phyloP scores from a whole-genome alignment of 306 rosid genomes.

The Malus fusca region DNA sequence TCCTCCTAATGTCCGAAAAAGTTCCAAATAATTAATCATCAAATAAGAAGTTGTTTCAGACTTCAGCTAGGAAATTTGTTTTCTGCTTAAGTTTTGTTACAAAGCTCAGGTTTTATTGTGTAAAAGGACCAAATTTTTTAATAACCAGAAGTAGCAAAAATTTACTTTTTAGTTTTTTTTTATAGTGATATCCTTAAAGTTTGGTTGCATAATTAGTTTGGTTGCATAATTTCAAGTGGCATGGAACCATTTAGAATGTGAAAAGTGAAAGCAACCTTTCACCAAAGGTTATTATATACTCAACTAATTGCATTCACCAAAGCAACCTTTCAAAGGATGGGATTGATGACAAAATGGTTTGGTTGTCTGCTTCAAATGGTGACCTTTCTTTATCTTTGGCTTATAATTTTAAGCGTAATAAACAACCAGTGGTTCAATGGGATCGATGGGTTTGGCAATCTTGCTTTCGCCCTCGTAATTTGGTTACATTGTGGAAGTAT shows the following conservation, averaged over 20 bases:
- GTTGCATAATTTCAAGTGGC: not conserved
- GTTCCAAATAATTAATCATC: constrained; percentile 12
- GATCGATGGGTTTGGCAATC: too few relatives aligned
- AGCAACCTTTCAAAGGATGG: too few relatives aligned
- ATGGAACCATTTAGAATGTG: not conserved
- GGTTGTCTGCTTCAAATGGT: too few relatives aligned
- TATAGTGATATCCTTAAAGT: not conserved
- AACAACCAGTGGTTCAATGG: too few relatives aligned
- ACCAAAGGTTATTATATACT: too few relatives aligned
- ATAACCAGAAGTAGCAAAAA: not conserved
- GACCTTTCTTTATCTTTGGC: too few relatives aligned
- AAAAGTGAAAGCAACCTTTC: too few relatives aligned
- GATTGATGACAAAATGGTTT: too few relatives aligned
- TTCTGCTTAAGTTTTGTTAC: not conserved
- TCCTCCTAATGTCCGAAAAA: constrained; percentile 21
- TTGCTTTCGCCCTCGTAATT: too few relatives aligned
- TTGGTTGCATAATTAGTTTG: not conserved
- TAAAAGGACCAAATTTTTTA: not conserved
- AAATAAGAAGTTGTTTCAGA: not conserved
- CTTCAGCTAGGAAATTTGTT: not conserved
- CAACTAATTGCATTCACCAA: too few relatives aligned
- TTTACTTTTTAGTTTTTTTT: not conserved
- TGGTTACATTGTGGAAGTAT: too few relatives aligned
- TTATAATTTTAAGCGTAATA: too few relatives aligned
- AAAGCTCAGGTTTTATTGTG: not conserved